phyloP scores from a whole-genome alignment of 2,329 filamentous ascomycete genomes.

The Hymenoscyphus fructigenus region DNA sequence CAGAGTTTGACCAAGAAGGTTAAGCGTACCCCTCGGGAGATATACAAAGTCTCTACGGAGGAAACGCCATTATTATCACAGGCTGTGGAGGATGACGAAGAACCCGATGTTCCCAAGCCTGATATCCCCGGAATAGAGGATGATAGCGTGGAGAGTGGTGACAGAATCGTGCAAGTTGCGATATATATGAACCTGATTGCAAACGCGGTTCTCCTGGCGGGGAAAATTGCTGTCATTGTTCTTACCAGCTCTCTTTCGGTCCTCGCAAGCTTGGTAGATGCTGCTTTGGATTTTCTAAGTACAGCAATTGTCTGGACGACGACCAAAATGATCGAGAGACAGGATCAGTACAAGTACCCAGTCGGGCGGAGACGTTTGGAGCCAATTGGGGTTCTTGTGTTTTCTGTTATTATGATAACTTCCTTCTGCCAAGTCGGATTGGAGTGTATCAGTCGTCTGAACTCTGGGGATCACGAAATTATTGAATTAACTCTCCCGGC shows the following conservation, averaged over 20 bases:
- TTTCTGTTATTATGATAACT: conserved; percentile 63
- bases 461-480: conserved; percentile 48
- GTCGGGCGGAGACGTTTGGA: conserved; percentile 57
- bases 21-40: conserved; percentile 79
- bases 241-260: conserved; percentile 59
- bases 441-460: conserved; percentile 57
- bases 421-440: conserved; percentile 61
- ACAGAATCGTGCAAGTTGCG: conserved; percentile 77
- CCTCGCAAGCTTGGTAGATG: conserved; percentile 61
- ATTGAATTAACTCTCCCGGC: conserved; percentile 52
- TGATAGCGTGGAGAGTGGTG: conserved; percentile 72
- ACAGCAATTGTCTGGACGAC: conserved; percentile 61
- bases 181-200: conserved; percentile 72
- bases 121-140: conserved; percentile 69
- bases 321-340: conserved; percentile 54
- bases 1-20: conserved; percentile 50
- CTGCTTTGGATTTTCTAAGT: conserved; percentile 58
- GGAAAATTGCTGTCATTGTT: conserved; percentile 55
- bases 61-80: conserved; percentile 61
- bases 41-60: conserved; percentile 71
- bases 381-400: conserved; percentile 61
- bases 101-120: conserved; percentile 46
- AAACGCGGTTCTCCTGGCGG: conserved; percentile 55
- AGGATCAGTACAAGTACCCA: conserved; percentile 47
- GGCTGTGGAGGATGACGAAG: conserved; percentile 42